Base-by-base conservation (phyloP, 257 asterid species). In the Euphrasia confusa region DNA sequence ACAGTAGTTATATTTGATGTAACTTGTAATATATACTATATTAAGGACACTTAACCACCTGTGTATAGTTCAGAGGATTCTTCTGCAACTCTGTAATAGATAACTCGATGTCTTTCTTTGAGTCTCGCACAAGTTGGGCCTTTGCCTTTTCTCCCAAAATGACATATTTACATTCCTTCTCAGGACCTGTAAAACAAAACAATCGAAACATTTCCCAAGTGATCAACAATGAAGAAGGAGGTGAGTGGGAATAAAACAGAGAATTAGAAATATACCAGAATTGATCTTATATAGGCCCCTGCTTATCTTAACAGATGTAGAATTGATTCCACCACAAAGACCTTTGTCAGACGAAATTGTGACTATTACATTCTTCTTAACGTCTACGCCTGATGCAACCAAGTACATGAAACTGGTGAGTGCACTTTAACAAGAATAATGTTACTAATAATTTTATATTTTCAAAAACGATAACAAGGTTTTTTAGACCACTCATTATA, bases 251-350 rank as follows among this genome's bases (percentile, higher is more conserved):
- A 24, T 21, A 32, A 14, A 33, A 62, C 57, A 56, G 14, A 9
- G 35, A n/a, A 30, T 26, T 52, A 54, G 53, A 33, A 53, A 54
- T 32, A 26, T 74, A 81, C 95, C 95, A 72, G 90, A 74, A 71
- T 79, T 84, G 73, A 87, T 45, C 80, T 85, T 93, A 58, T 58
- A 68, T 60, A 89, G 77, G 52, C 76, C 96, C 78, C 90, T 77
- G 96, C 97, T 89, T 66, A 76, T 79, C 90, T 87, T 93, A 76
- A 93, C 97, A 40, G 94, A 54, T 0, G 99, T 89, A 68, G 97
- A 93, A 69, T 93, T 93, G 67, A 93, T 93, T 59, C 99, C 97
- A 78, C 97, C 97, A 78, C 99, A 93, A 53, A 93, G 96, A 77
- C 97, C 99, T 79, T 87, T 87, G 89, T 93, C 97, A 1, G 97